A percentile compares a stretch with the other conserved stretches of the same genome.
phyloP scores from a whole-genome alignment of 805 yeast genomes.

The Metschnikowia proteae region DNA sequence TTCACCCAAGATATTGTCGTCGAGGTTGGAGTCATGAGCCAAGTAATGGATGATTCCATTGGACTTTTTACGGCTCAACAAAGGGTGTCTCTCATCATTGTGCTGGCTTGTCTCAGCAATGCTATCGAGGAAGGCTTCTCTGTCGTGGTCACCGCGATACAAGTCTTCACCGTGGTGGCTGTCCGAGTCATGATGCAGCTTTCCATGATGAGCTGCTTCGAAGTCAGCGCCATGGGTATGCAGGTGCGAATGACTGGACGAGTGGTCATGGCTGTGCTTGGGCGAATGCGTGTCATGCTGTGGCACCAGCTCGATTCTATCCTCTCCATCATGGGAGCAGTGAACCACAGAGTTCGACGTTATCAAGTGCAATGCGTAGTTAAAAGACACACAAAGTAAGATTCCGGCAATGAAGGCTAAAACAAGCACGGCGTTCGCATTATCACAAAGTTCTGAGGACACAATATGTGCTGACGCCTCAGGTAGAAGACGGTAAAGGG shows the following conservation, averaged over 20 bases:
- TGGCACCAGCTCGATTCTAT: constrained; percentile 19
- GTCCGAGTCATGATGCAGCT: background rate
- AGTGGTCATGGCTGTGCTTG: constrained; percentile 13
- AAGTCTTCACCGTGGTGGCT: background rate
- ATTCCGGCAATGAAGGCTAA: constrained; percentile 58
- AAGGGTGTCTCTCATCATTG: constrained; percentile 7
- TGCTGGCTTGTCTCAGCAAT: background rate
- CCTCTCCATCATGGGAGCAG: constrained; percentile 62
- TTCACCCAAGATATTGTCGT: constrained; percentile 34
- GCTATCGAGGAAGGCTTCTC: background rate
- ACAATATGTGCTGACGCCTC: constrained; percentile 49
- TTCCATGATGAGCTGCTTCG: background rate
- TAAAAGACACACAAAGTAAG: constrained; percentile 53
- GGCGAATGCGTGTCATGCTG: constrained; percentile 8
- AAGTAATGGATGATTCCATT: constrained; percentile 28
- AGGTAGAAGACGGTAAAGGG: constrained; percentile 76
- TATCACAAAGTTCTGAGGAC: constrained; percentile 18
- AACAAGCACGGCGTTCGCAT: constrained; percentile 37
- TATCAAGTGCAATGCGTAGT: constrained; percentile 61
- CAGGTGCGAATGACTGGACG: constrained; percentile 17
- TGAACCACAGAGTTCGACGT: constrained; percentile 84
- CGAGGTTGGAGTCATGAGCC: constrained; percentile 17
- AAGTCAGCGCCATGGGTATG: constrained; percentile 16
- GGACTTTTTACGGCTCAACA: constrained; percentile 14
- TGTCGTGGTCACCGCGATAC: background rate